Percentiles rank a stretch among this genome's conserved stretches.
These are phyloP conservation scores for Endocarpon pusillum DNA, from an alignment of 495 filamentous ascomycete species.

Conservation along the genomic window DNA sequence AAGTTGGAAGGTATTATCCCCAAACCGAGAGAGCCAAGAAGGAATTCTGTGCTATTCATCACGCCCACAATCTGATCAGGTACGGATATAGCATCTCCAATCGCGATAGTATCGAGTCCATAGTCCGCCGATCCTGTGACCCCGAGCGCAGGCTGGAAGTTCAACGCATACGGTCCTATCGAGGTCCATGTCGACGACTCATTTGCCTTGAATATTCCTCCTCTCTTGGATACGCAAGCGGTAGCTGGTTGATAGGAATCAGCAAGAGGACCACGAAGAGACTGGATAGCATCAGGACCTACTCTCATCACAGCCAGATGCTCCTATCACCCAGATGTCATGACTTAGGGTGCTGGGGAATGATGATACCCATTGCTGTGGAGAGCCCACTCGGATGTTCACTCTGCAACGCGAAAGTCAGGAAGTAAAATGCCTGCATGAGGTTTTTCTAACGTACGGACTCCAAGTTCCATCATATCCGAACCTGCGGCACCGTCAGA, in stretches of 20 bases:
- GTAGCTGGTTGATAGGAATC: constrained; percentile 5
- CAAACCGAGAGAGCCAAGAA: constrained; percentile 40
- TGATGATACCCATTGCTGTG: constrained; percentile 37
- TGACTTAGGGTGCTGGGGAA: constrained; percentile 36
- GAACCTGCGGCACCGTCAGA: background rate
- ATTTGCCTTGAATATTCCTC: constrained; percentile 32
- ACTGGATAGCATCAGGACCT: constrained; percentile 2
- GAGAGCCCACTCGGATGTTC: constrained; percentile 36
- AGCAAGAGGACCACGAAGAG: constrained; percentile 1
- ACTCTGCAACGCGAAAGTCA: constrained; percentile 9
- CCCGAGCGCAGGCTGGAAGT: constrained; percentile 31
- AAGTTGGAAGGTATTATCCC: constrained; percentile 13
- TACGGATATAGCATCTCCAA: constrained; percentile 24
- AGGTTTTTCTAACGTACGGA: background rate
- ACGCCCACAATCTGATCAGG: constrained; percentile 31
- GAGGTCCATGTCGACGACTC: constrained; percentile 37
- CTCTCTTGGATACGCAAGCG: constrained; percentile 23
- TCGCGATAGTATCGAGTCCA: constrained; percentile 38
- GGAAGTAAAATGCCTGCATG: background rate
- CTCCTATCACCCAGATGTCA: constrained; percentile 39
- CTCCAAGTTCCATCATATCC: constrained; percentile 1
- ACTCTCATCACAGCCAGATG: constrained; percentile 27
- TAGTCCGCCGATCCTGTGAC: constrained; percentile 36
- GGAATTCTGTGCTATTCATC: constrained; percentile 38
- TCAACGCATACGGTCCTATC: constrained; percentile 36